Evolutionary conservation across 2,329 filamentous ascomycete species (phyloP), one percentile per base, ranked within the genome.

Genomic region (Beauveria sp.): DNA sequence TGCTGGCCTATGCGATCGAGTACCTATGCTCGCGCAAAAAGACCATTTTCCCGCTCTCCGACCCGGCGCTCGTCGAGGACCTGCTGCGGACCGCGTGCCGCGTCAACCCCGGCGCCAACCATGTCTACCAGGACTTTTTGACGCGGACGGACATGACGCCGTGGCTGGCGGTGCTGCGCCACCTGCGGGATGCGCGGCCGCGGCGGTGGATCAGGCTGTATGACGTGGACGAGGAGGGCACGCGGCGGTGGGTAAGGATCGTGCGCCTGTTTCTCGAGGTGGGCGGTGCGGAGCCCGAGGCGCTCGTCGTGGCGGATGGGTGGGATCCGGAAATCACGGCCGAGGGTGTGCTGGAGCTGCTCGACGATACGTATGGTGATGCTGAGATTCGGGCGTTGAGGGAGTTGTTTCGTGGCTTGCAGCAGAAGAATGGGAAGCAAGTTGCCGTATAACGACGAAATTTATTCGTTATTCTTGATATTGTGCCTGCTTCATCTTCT

Each of bases 41-140:
- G 50, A 72, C 72, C 5, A 71, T 75, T 38, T 74, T 69, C 55
- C 73, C 73, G 0, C 65, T 71, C 2, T 74, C 73, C 0, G 66
- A 68, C 30, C 70, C 70, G 3, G 46, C 46, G 0, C 66, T 75
- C 3, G 64, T 75, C 20, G 46, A 52, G 8, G 64, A 64, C 30
- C 66, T 74, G 5, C 63, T 73, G 7, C 34, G n/a, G 1, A 59
- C 61, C 46, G 49, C 63, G 1, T 64, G 66, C 12, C 34, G 54
- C 1, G 59, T 59, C 45, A 67, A 66, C 5, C 66, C 65, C 9
- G 65, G 66, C 1, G 28, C 65, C 0, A 65, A 69, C 43, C 58
- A 70, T 28, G 28, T 22, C 30, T 68, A 69, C 42, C 52, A 42
- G 7, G 64, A 70, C 34, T 71, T 73, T 43, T 62, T 28, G 30